These are phyloP conservation scores for Sordariomycetes sp. DNA, from an alignment of 2,329 filamentous ascomycete species.

Conservation along the genomic window DNA sequence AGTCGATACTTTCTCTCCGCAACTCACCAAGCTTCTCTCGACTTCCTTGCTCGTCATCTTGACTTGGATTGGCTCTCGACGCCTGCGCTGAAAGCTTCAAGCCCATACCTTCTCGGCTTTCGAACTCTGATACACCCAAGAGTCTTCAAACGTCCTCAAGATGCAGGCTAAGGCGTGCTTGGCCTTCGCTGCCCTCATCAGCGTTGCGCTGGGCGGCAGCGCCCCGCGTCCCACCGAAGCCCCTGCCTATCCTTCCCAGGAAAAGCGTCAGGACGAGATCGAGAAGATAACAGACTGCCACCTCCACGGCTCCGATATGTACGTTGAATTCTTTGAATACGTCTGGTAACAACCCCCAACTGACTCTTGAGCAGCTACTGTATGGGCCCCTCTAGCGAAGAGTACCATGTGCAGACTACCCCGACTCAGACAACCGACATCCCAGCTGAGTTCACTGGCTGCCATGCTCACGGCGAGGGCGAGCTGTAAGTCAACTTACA, in stretches of 20 bases:
- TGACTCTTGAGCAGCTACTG: conserved; percentile 25
- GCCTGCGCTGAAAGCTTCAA: not conserved
- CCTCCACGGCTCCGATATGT: conserved; percentile 29
- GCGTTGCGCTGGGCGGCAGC: not conserved
- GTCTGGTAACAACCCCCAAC: conserved; percentile 1
- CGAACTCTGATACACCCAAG: too few relatives aligned
- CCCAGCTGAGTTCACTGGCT: conserved; percentile 54
- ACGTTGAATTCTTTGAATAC: conserved; percentile 10
- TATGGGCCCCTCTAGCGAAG: conserved; percentile 29
- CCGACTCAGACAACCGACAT: conserved; percentile 45
- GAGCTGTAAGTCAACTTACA: conserved; percentile 36
- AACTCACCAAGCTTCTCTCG: too few relatives aligned
- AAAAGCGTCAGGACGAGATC: conserved; percentile 11
- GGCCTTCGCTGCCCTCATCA: not conserved
- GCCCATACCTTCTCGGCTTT: too few relatives aligned
- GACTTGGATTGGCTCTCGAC: too few relatives aligned
- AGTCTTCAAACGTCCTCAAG: too few relatives aligned
- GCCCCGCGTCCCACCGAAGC: not conserved
- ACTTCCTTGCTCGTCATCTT: too few relatives aligned
- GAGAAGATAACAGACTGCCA: conserved; percentile 32
- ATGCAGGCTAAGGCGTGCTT: not conserved
- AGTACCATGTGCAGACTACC: conserved; percentile 34
- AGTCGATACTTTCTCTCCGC: too few relatives aligned
- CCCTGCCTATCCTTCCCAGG: not conserved
- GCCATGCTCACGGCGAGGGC: conserved; percentile 51